Base-by-base conservation (phyloP, 2,329 filamentous ascomycete species). In the Thelonectria discophora region DNA sequence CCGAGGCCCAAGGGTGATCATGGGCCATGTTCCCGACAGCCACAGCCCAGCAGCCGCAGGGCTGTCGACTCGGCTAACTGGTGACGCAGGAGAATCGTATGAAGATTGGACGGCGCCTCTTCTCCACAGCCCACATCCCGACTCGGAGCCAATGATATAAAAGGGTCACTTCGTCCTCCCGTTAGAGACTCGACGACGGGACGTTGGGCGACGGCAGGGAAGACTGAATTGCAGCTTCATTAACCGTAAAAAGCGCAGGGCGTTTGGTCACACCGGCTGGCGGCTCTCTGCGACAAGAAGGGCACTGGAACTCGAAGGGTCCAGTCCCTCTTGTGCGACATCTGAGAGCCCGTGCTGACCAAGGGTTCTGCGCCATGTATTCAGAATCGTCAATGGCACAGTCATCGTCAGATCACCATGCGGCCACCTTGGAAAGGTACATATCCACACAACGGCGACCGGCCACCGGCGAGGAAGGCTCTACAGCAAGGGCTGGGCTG, bases 361-460 rank as follows among this genome's bases (percentile, higher is more conserved):
- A 66, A 52, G 65, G 62, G 62, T 65, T 65, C 63, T 65, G 60
- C 64, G 61, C 63, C 63, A 67, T 68, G 64, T 63, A 56, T 68
- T 52, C 11, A 65, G 39, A 61, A 54, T 60, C 60, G 67, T 69
- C 56, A 53, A 56, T 64, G 64, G 64, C 62, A 62, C 48, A 60
- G 61, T 52, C 62, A 61, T 65, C 51, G 66, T 71, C 69, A 71
- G 69, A 64, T 70, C 65, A 71, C 60, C 54, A 70, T 72, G 66
- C 61, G 65, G 62, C 65, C 66, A 62, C 58, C 57, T 59, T 58
- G 66, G 57, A 60, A 54, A 54, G 58, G 24, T 39, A 40, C 58
- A 45, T 60, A 58, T 45, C 37, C 34, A 50, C 46, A 39, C 46
- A n/a, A 34, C 54, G 43, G 50, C n/a, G n/a, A n/a, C 37, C 34